Percentiles rank a stretch among this genome's conserved stretches.
These are phyloP conservation scores for Fusarium stilboides DNA, from an alignment of 2,329 filamentous ascomycete genomes.

Conservation along the genomic window DNA sequence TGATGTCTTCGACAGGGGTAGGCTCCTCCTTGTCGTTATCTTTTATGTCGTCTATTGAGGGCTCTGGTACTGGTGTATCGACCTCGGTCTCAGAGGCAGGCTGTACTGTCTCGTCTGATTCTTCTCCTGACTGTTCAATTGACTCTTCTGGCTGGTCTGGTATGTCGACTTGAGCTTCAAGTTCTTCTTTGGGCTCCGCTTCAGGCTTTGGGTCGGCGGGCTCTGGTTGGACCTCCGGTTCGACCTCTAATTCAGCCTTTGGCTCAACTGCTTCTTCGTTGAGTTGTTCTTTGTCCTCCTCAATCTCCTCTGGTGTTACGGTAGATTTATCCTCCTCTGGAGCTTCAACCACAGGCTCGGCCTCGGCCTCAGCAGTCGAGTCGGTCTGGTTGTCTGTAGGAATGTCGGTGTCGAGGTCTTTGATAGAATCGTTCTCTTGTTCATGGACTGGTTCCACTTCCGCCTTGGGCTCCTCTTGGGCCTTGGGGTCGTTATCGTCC, in stretches of 20 bases:
- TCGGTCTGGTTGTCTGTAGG: slow-evolving; percentile 30
- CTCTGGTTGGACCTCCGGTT: slow-evolving; percentile 6
- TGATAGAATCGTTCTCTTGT: slow-evolving; percentile 33
- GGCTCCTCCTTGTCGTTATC: slow-evolving; percentile 20
- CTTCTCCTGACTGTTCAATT: slow-evolving; percentile 14
- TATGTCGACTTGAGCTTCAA: slow-evolving; percentile 12
- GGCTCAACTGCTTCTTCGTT: slow-evolving; percentile 3
- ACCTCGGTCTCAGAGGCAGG: slow-evolving; percentile 16
- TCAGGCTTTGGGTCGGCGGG: slow-evolving; percentile 3
- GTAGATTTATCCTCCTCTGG: slow-evolving; percentile 20
- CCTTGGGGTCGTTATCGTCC: slow-evolving; percentile 54
- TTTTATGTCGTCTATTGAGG: slow-evolving; percentile 27
- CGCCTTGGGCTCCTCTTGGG: slow-evolving; percentile 41
- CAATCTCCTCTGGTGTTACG: slow-evolving; percentile 14
- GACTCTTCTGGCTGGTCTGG: slow-evolving; percentile 15
- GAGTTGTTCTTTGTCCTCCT: slow-evolving; percentile 11
- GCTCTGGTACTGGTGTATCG: slow-evolving; percentile 7
- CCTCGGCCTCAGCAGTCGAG: slow-evolving; percentile 26
- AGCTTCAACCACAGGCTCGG: slow-evolving; percentile 26
- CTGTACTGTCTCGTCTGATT: slow-evolving; percentile 12
- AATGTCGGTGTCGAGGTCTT: slow-evolving; percentile 24
- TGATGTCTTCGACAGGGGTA: slow-evolving; percentile 27
- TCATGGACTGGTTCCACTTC: slow-evolving; percentile 31
- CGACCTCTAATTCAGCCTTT: slow-evolving; percentile 9
- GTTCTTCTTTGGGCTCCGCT: slow-evolving; percentile 7